Conservation (phyloP, 257 asterid genomes). For the Capsicum rhomboideum region DNA sequence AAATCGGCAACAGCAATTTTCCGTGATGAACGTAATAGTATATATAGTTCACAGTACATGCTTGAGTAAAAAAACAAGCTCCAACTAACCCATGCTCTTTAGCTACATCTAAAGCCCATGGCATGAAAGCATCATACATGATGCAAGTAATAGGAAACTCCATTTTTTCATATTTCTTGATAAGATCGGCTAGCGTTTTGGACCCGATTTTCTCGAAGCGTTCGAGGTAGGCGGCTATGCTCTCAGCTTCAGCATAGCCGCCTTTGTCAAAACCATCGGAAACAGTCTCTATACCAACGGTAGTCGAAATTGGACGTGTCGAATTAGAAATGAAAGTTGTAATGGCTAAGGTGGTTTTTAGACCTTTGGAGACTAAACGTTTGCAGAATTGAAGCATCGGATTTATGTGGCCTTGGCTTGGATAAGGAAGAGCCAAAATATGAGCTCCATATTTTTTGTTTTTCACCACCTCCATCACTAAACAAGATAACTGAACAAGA, state of each 20-base stretch:
- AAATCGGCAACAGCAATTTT: slow-evolving; percentile 32
- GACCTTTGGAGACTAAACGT: slow-evolving; percentile 46
- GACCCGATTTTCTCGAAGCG: slow-evolving; percentile 32
- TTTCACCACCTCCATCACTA: slow-evolving; percentile 17
- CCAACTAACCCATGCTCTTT: slow-evolving; percentile 24
- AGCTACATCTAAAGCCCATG: slow-evolving; percentile 67
- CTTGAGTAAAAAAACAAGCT: slow-evolving; percentile 61
- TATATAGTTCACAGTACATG: slow-evolving; percentile 61
- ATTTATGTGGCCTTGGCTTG: slow-evolving; percentile 88
- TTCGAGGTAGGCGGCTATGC: slow-evolving; percentile 26
- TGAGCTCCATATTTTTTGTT: slow-evolving; percentile 19
- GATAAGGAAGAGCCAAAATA: slow-evolving; percentile 59
- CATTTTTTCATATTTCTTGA: slow-evolving; percentile 12
- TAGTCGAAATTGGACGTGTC: slow-evolving; percentile 20
- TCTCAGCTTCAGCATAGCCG: slow-evolving; percentile 36
- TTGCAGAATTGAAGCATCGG: slow-evolving; percentile 70
- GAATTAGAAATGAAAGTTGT: slow-evolving; percentile 52
- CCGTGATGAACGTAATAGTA: slow-evolving; percentile 46
- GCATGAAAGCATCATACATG: slow-evolving; percentile 61
- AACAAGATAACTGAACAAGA: too few relatives aligned
- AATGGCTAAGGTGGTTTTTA: slow-evolving; percentile 45
- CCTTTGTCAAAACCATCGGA: slow-evolving; percentile 75
- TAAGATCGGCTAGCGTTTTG: slow-evolving; percentile 30
- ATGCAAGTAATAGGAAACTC: slow-evolving; percentile 39
- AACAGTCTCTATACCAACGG: slow-evolving; percentile 33